Percentiles rank a stretch among this genome's conserved stretches.
Evolutionary conservation across 1,139 yeast genomes (phyloP).

Genomic region (Hansenula lynferdii): DNA sequence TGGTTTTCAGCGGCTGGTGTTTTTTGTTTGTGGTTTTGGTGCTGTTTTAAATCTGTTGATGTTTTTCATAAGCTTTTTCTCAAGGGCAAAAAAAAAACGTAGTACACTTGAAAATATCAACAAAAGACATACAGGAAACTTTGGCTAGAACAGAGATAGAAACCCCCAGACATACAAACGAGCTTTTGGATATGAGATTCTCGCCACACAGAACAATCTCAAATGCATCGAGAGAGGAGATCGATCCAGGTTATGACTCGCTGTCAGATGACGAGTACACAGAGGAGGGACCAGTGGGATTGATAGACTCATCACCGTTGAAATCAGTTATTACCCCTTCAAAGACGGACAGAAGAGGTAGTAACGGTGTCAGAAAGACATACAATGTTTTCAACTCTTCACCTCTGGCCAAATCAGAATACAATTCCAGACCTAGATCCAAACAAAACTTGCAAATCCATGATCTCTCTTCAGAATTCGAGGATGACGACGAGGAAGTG

Average conservation of each 20-base stretch:
- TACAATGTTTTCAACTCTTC: constrained; percentile 7
- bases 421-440: not conserved
- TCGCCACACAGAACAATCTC: constrained; percentile 22
- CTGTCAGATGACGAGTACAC: constrained; percentile 14
- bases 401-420: constrained; percentile 7
- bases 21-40: not conserved
- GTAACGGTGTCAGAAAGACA: constrained; percentile 1
- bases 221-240: constrained; percentile 12
- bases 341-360: constrained; percentile 6
- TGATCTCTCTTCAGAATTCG: not conserved
- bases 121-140: not conserved
- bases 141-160: no score
- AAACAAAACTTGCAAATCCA: not conserved
- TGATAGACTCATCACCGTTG: constrained; percentile 7
- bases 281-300: constrained; percentile 7
- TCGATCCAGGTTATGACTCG: constrained; percentile 23
- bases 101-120: not conserved
- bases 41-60: not conserved
- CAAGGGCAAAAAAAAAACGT: not conserved
- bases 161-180: no score
- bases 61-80: not conserved
- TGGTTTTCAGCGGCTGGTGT: not conserved
- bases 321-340: constrained; percentile 10
- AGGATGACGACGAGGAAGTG: constrained; percentile 3
- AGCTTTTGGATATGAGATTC: constrained; percentile 25